phyloP scores from a whole-genome alignment of 768 basidiomycete species.

The Tricholoma sp. region DNA sequence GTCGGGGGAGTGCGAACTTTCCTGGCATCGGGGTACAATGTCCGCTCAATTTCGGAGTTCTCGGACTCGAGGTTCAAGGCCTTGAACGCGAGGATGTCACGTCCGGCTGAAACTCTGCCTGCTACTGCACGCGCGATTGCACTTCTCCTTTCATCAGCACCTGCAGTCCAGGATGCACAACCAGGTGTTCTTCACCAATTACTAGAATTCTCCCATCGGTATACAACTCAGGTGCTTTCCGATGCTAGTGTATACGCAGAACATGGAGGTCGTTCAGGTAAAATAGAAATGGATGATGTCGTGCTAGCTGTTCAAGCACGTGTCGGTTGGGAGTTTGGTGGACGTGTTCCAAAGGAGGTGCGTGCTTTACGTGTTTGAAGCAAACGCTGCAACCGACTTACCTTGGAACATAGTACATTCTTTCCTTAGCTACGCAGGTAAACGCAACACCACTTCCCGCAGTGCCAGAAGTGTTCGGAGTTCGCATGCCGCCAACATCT shows the following conservation, averaged over 20 bases:
- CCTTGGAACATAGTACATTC: slow-evolving; percentile 48
- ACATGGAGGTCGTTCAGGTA: slow-evolving; percentile 73
- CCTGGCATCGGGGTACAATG: slow-evolving; percentile 9
- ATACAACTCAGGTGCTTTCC: slow-evolving; percentile 76
- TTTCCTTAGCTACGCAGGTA: slow-evolving; percentile 78
- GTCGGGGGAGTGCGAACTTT: too few relatives aligned
- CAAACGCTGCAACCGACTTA: neutral
- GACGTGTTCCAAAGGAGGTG: slow-evolving; percentile 86
- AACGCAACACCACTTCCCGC: slow-evolving; percentile 76
- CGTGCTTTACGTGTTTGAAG: slow-evolving; percentile 11
- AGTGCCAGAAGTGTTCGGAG: slow-evolving; percentile 86
- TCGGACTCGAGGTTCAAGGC: slow-evolving; percentile 2
- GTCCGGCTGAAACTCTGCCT: slow-evolving; percentile 65
- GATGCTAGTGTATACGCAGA: slow-evolving; percentile 87
- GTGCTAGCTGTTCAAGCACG: slow-evolving; percentile 80
- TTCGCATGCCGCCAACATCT: slow-evolving; percentile 65
- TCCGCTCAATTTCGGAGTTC: neutral
- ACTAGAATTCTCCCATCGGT: slow-evolving; percentile 82
- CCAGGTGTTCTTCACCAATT: slow-evolving; percentile 84
- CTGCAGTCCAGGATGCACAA: slow-evolving; percentile 81
- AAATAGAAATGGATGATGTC: slow-evolving; percentile 81
- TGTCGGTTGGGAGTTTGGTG: slow-evolving; percentile 91
- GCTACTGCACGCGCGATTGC: slow-evolving; percentile 83
- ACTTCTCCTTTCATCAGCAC: slow-evolving; percentile 76
- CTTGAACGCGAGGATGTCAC: slow-evolving; percentile 31